These are phyloP conservation scores for Stagonosporopsis tanaceti DNA, from an alignment of 2,329 filamentous ascomycete genomes.

Conservation along the genomic window DNA sequence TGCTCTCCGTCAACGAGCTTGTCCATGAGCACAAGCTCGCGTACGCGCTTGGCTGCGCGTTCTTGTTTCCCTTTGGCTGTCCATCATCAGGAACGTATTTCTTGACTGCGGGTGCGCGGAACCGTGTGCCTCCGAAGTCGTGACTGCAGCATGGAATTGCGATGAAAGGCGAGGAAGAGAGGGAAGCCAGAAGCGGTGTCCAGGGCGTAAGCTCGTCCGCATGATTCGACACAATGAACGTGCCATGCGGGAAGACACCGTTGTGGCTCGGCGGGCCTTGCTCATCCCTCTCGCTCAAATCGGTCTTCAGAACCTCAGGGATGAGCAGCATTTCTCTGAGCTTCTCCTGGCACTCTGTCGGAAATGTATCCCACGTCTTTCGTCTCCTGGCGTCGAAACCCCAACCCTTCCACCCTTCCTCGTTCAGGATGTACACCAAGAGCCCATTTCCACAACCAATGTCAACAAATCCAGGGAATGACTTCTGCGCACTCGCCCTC, in stretches of 20 bases:
- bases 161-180: slow-evolving; percentile 82
- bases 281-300: not conserved
- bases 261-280: slow-evolving; percentile 48
- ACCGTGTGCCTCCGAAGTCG: slow-evolving; percentile 76
- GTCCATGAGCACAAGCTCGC: slow-evolving; percentile 85
- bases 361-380: slow-evolving; percentile 85
- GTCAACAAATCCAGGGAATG: slow-evolving; percentile 90
- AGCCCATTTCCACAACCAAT: slow-evolving; percentile 96
- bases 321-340: slow-evolving; percentile 69
- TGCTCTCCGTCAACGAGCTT: slow-evolving; percentile 70
- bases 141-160: slow-evolving; percentile 97
- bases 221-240: slow-evolving; percentile 96
- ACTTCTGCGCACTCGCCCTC: slow-evolving; percentile 22
- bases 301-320: slow-evolving; percentile 56
- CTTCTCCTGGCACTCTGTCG: slow-evolving; percentile 54
- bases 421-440: slow-evolving; percentile 80
- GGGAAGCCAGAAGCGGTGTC: slow-evolving; percentile 86
- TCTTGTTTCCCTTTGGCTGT: slow-evolving; percentile 38
- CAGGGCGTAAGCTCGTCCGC: slow-evolving; percentile 95
- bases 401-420: slow-evolving; percentile 84
- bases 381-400: slow-evolving; percentile 89
- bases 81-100: slow-evolving; percentile 30
- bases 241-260: slow-evolving; percentile 75
- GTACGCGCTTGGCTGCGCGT: slow-evolving; percentile 71
- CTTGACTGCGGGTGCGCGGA: slow-evolving; percentile 64